These are phyloP conservation scores for Cystobasidiaceae sp. DNA, from an alignment of 1,284 basidiomycete genomes.

Conservation along the genomic window DNA sequence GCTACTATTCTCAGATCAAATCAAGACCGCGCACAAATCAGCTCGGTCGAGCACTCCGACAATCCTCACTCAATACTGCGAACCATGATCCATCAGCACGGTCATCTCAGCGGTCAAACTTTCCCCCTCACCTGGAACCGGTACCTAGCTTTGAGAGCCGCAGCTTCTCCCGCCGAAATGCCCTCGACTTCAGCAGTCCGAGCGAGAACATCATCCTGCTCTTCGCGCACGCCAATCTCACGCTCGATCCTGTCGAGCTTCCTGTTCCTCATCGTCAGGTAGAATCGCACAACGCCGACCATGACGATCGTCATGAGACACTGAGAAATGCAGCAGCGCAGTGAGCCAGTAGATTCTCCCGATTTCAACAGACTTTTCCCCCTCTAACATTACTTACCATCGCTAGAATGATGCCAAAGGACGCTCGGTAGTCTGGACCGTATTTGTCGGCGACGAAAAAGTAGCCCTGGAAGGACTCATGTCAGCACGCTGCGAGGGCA, in stretches of 20 bases:
- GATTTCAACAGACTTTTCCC: too few species aligned
- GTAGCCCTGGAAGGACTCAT: not conserved
- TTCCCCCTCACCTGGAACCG: too few species aligned
- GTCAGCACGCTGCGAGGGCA: not conserved
- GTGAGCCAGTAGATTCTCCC: too few species aligned
- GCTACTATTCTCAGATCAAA: too few species aligned
- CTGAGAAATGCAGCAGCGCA: too few species aligned
- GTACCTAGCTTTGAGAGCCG: too few species aligned
- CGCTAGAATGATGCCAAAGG: not conserved
- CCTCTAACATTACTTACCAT: not conserved
- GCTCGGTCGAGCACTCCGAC: too few species aligned
- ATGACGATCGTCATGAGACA: too few species aligned
- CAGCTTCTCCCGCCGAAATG: not conserved
- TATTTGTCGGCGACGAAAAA: not conserved
- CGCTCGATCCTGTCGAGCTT: not conserved
- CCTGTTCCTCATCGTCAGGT: not conserved
- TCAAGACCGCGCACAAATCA: too few species aligned
- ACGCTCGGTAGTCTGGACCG: not conserved
- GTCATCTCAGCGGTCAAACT: too few species aligned
- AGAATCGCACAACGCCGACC: not conserved
- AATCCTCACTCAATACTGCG: too few species aligned
- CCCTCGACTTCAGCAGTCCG: not conserved
- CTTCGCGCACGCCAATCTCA: not conserved
- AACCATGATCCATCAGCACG: too few species aligned
- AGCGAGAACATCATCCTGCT: not conserved